phyloP scores from a whole-genome alignment of 345 rosid genomes.

The Cardamine occulta region DNA sequence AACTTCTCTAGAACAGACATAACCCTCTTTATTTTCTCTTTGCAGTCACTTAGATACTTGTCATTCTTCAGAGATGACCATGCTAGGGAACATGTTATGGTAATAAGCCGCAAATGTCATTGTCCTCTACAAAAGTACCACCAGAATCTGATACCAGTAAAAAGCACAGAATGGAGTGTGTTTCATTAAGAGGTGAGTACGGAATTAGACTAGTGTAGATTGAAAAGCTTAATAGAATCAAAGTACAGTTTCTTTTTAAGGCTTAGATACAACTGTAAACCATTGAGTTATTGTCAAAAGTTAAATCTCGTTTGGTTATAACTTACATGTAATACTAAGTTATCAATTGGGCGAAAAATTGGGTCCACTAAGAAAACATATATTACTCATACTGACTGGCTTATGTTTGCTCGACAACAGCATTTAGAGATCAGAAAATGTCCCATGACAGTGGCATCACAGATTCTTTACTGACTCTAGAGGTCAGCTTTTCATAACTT shows the following conservation, averaged over 20 bases:
- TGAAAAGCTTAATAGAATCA: slow-evolving; percentile 27
- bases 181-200: slow-evolving; percentile 26
- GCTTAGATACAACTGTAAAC: slow-evolving; percentile 13
- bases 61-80: slow-evolving; percentile 4
- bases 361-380: slow-evolving; percentile 20
- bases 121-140: slow-evolving; percentile 19
- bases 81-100: slow-evolving; percentile 20
- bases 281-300: slow-evolving; percentile 17
- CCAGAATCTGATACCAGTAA: slow-evolving; percentile 30
- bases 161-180: slow-evolving; percentile 14
- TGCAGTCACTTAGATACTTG: slow-evolving; percentile 14
- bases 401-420: slow-evolving; percentile 20
- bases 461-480: slow-evolving; percentile 15
- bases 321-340: not conserved
- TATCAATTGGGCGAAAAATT: not conserved
- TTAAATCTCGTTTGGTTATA: slow-evolving; percentile 24
- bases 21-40: not conserved
- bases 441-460: slow-evolving; percentile 3
- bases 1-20: slow-evolving; percentile 1
- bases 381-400: slow-evolving; percentile 22
- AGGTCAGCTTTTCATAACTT: slow-evolving; percentile 22
- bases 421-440: slow-evolving; percentile 23
- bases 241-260: not conserved
- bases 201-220: slow-evolving; percentile 6
- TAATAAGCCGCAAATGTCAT: slow-evolving; percentile 30